A percentile compares a stretch with the other conserved stretches of the same genome.
Evolutionary conservation across 371 early-diverging fungal species (phyloP).

Genomic region (Syncephalastrum contaminatum): DNA sequence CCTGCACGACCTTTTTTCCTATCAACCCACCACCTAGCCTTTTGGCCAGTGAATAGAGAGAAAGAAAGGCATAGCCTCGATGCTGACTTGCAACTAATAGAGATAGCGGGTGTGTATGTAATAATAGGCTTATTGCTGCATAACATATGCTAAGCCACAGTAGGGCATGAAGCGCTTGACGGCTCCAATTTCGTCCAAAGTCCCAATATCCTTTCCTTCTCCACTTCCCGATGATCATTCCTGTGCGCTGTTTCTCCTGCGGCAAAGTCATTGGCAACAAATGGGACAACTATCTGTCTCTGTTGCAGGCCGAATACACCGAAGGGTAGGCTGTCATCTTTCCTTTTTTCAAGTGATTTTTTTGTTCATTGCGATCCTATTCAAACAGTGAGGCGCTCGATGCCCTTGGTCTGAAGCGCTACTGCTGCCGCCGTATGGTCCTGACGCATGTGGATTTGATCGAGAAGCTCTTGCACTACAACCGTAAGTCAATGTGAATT

Average conservation of each 20-base stretch:
- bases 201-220: no score
- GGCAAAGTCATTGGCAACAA: conserved; percentile 99
- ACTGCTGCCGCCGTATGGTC: conserved; percentile 99
- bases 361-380: background rate
- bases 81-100: no score
- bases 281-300: conserved; percentile 93
- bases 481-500: conserved; percentile 57
- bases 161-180: no score
- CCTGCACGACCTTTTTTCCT: no score
- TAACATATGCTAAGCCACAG: no score
- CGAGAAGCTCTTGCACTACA: conserved; percentile 97
- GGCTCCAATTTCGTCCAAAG: no score
- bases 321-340: conserved; percentile 63
- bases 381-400: conserved; percentile 84
- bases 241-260: conserved; percentile 96
- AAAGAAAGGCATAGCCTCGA: no score
- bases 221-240: conserved; percentile 81
- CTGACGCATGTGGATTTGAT: conserved; percentile 99
- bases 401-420: conserved; percentile 92
- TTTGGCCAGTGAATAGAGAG: no score
- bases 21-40: no score
- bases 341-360: no score
- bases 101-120: no score
- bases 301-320: conserved; percentile 73
- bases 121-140: no score